Percentiles rank a stretch among this genome's conserved stretches.
Evolutionary conservation across 768 basidiomycete species (phyloP).

Genomic region (Suillus weaverae): DNA sequence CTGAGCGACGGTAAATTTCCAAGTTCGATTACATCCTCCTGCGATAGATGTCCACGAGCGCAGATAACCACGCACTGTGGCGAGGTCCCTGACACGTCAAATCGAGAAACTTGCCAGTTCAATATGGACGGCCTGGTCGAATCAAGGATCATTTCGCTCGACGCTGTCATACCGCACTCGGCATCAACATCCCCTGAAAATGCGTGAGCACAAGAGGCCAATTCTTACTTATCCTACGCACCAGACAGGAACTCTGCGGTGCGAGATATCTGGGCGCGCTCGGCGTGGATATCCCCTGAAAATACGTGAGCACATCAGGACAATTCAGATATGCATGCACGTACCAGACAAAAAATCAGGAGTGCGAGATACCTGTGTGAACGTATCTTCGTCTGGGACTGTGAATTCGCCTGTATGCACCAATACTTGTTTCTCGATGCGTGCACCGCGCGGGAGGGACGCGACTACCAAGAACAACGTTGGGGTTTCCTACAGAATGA

Average conservation of each 20-base stretch:
- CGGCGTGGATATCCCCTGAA: not conserved
- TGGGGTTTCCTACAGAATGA: conserved; percentile 32
- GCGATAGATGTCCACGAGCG: conserved; percentile 29
- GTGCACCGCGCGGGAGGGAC: conserved; percentile 68
- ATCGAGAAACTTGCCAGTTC: conserved; percentile 51
- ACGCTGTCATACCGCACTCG: not conserved
- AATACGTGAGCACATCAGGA: not conserved
- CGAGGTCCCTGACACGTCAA: conserved; percentile 38
- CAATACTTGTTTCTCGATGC: conserved; percentile 75
- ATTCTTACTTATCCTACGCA: conserved; percentile 15
- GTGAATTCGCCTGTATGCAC: conserved; percentile 64
- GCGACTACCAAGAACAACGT: conserved; percentile 63
- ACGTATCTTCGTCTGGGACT: conserved; percentile 43
- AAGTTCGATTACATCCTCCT: not conserved
- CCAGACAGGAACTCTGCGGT: conserved; percentile 44
- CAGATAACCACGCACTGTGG: conserved; percentile 44
- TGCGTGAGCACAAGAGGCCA: not conserved
- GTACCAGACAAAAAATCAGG: conserved; percentile 47
- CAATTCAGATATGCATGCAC: not conserved
- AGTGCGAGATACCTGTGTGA: conserved; percentile 28
- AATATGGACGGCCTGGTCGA: conserved; percentile 21
- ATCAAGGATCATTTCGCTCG: conserved; percentile 5
- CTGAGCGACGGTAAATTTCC: not conserved
- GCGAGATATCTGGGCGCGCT: conserved; percentile 25
- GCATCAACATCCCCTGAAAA: not conserved